phyloP scores from a whole-genome alignment of 805 yeast genomes.

The Metschnikowia noctiluminum region DNA sequence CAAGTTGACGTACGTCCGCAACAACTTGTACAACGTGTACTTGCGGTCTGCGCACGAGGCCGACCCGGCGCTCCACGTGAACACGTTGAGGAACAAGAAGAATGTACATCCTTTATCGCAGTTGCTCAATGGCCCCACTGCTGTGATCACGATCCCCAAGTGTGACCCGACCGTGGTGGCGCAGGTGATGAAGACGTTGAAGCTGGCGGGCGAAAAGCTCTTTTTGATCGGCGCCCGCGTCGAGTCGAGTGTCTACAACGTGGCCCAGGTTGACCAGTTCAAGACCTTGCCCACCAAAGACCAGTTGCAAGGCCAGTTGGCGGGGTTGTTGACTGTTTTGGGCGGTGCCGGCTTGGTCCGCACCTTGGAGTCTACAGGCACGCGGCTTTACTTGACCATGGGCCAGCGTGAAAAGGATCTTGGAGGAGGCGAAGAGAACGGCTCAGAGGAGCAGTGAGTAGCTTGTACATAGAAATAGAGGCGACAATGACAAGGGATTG shows the following conservation, averaged over 20 bases:
- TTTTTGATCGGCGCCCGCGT: conserved; percentile 84
- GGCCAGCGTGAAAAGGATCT: conserved; percentile 55
- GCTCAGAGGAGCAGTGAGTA: conserved; percentile 7
- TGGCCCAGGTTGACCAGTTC: conserved; percentile 54
- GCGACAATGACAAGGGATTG: neutral
- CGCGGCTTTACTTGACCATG: conserved; percentile 68
- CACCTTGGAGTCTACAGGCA: conserved; percentile 71
- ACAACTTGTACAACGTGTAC: conserved; percentile 69
- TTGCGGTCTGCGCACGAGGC: conserved; percentile 62
- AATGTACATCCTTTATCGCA: conserved; percentile 65
- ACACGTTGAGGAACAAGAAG: conserved; percentile 41
- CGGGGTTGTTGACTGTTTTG: conserved; percentile 75
- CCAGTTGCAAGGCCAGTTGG: conserved; percentile 75
- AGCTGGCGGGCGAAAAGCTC: conserved; percentile 65
- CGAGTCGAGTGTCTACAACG: conserved; percentile 55
- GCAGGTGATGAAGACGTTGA: conserved; percentile 57
- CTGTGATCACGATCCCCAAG: conserved; percentile 63
- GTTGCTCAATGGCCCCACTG: conserved; percentile 82
- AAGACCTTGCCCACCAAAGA: conserved; percentile 71
- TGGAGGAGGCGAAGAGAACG: conserved; percentile 16
- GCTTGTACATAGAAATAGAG: conserved; percentile 11
- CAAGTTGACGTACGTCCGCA: conserved; percentile 62
- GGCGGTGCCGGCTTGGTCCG: conserved; percentile 88
- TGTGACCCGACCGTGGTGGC: conserved; percentile 70
- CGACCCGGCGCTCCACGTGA: conserved; percentile 70